Base-by-base conservation (phyloP, 495 filamentous ascomycete species). In the Umbilicaria muhlenbergii region DNA sequence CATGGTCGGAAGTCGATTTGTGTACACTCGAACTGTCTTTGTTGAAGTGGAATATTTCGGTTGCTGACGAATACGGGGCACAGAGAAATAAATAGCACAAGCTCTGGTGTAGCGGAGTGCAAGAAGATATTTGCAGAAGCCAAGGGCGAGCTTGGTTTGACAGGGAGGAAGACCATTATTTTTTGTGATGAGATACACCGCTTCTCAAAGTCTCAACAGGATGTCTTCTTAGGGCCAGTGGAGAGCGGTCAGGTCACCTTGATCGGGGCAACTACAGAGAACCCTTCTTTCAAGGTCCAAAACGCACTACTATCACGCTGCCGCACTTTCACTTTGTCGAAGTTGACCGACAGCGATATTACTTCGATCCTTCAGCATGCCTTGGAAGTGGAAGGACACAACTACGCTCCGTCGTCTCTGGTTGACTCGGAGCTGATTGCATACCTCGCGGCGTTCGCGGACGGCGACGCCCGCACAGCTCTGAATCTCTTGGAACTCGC, bases 101-200 rank as follows among this genome's bases (percentile, higher is more conserved):
- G 81, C 55, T 78, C 73, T 6, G 87, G 87, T 0, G 86, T 98
- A n/a, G 85, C 73, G 13, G 89, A 96, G 55, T 86, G 75, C 70
- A 98, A 95, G 65, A 94, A 92, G 71, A 73, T 94, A 32, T 95
- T 96, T 50, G 61, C 61, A 40, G 87, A 95, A 52, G 86, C 91
- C 3, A 77, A 74, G 49, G 86, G 75, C 54, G 91, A 98, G 59
- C 62, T 92, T 37, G 61, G 67, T 5, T 60, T 98, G 31, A 92
- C 84, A 0, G 88, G 88, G 10, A 69, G 86, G 31, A 87, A 85
- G 61, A 96, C 91, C 4, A 94, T 98, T 50, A 77, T 98, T 48
- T 98, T 96, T 61, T 95, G 89, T 64, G 89, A 96, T 59, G 89
- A 96, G 61, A 93, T 96, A 42, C 89, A 96, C 58, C 75, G 89